Evolutionary conservation across 768 basidiomycete genomes (phyloP), one percentile per base, ranked within the genome.

Genomic region (Clathrus columnatus): DNA sequence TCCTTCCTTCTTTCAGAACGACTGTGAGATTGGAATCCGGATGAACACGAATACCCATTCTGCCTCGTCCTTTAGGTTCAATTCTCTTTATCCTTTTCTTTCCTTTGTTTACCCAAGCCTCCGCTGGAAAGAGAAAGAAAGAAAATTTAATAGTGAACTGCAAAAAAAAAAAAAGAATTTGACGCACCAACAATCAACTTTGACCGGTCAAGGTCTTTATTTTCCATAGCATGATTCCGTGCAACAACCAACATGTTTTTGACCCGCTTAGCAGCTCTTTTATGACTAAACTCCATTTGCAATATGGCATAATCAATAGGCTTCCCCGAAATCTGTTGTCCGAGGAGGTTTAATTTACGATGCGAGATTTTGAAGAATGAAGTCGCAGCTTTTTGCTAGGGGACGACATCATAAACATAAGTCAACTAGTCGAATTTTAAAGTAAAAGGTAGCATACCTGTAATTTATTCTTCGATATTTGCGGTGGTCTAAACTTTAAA

Each of bases 211-310:
- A 98, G 71, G 27, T 79, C 80, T 72, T 94, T 92, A 64, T 85
- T 84, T 36, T 82, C 75, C 26, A 71, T 72, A 0, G 94, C 95
- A 62, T 94, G 87, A 65, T 92, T 82, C 64, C 88, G 86, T 2
- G 92, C 93, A 1, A 87, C 81, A 11, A 81, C 82, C 45, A 98
- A 77, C 80, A 91, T 91, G 61, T 85, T 88, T 78, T 91, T 84
- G 57, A 99, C 82, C 58, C 91, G 83, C 47, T 74, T 77, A 60
- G 90, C 85, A 14, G 87, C 91, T 21, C 91, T 80, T 72, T 99
- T 99, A 68, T 94, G 87, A 60, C 87, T 91, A 69, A 96, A 97
- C 67, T 87, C 81, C 90, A 98, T 94, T 64, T 99, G 95, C 56
- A 97, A 73, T 66, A 99, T 95, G 30, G 95, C 95, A 61, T 85